phyloP scores from a whole-genome alignment of 2,329 filamentous ascomycete genomes.

The Botrytis squamosa region DNA sequence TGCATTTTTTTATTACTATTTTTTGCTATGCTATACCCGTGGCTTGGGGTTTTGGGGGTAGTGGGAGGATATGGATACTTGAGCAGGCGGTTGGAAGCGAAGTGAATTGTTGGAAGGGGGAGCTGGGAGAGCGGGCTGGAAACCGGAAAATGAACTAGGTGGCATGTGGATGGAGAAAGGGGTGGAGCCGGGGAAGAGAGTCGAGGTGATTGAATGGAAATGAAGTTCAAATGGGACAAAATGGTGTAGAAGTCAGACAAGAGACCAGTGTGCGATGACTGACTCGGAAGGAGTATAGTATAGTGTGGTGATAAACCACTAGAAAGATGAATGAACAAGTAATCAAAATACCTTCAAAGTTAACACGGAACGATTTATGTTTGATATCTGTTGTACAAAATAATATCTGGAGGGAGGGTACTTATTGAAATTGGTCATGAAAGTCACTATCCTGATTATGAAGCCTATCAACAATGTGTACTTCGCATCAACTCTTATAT shows the following conservation, averaged over 20 bases:
- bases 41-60: slow-evolving; percentile 7
- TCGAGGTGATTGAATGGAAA: not conserved
- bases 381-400: not conserved
- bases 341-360: not conserved
- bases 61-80: not conserved
- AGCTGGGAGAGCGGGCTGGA: not conserved
- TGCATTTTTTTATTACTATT: not conserved
- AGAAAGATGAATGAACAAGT: slow-evolving; percentile 1
- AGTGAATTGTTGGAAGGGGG: not conserved
- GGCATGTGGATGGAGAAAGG: not conserved
- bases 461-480: not conserved
- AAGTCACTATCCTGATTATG: not conserved
- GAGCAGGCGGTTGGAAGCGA: not conserved
- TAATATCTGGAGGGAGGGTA: not conserved
- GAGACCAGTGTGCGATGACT: not conserved
- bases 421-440: not conserved
- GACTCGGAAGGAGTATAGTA: not conserved
- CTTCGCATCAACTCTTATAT: not conserved
- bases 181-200: not conserved
- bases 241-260: not conserved
- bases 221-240: not conserved
- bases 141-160: no score
- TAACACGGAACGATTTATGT: not conserved
- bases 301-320: not conserved
- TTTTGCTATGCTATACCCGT: slow-evolving; percentile 14